Conservation (phyloP, 768 basidiomycete species). For the Psilocybe subaeruginosa region DNA sequence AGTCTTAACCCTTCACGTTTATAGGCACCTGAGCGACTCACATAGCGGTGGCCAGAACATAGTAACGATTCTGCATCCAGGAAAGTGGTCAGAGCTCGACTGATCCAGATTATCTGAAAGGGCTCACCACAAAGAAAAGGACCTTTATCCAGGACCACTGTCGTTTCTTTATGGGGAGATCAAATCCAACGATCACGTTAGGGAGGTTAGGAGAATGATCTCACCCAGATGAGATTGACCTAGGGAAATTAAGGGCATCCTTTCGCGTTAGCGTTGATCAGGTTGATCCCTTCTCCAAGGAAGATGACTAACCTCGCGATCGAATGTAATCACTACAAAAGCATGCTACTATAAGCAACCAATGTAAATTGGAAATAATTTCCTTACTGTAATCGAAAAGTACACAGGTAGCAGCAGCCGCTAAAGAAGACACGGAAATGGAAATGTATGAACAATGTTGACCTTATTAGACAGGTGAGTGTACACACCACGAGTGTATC, state of each 20-base stretch:
- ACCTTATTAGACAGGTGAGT: not conserved
- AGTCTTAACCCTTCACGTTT: no score
- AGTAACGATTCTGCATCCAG: not conserved
- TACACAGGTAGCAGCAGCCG: not conserved
- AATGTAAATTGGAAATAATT: no score
- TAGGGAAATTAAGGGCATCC: not conserved
- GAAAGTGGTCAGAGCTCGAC: not conserved
- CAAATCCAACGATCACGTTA: no score
- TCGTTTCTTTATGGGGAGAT: not conserved
- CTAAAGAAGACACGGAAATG: not conserved
- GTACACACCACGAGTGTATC: not conserved
- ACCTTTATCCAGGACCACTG: slow-evolving; percentile 1
- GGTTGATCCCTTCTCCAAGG: not conserved
- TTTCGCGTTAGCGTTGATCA: no score
- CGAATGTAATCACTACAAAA: no score
- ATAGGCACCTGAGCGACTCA: not conserved
- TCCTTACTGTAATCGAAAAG: not conserved
- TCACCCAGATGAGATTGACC: slow-evolving; percentile 1
- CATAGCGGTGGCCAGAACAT: not conserved
- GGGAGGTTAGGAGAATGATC: not conserved
- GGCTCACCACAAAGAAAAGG: not conserved
- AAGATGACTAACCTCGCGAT: no score
- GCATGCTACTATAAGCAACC: no score
- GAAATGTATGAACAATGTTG: no score
- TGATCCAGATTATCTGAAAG: no score